Base-by-base conservation (phyloP, 2,329 filamentous ascomycete species). In the Alternaria alternata region DNA sequence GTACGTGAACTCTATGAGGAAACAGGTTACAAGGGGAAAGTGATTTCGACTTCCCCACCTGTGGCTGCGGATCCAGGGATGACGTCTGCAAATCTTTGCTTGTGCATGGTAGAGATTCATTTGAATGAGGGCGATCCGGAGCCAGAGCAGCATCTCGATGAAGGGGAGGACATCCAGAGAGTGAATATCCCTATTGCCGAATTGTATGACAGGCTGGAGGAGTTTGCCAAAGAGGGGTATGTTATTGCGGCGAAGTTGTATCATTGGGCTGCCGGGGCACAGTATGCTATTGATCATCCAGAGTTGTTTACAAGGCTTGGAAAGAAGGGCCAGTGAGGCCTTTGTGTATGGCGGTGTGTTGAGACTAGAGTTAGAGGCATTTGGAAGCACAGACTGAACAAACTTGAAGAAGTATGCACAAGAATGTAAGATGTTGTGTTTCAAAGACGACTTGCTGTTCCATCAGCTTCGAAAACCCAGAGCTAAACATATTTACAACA, bases 1-100 rank as follows among this genome's bases (percentile, higher is more conserved):
- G 79, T 88, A 2, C 79, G 87, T 22, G 87, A 89, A 72, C 75
- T 89, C 51, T 86, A 82, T 67, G 87, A 89, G 74, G 87, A 89
- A 74, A 88, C 87, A 0, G 87, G 87, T 8, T 88, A 88, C 71
- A 80, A 87, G 54, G 88, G 85, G 28, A 68, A 61, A 11, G 68
- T 77, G 0, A 46, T 72, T 4, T 62, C 54, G 11, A 63, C 64
- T 4, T 62, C 56, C 4, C 69, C 69, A 0, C 54, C 67, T 0
- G 69, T 72, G 7, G 62, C 69, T 5, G 71, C 71, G 36, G 71
- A 73, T 24, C 71, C 71, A 14, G 71, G 71, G 0, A 73, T 73
- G 71, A 70, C 64, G 51, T 67, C 59, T 54, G 71, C 71, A 38
- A 73, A 73, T 24, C 59, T 72, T 60, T 64, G 61, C 54, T 49